Percentiles rank a stretch among this genome's conserved stretches.
Evolutionary conservation across 148 eudicot genomes (phyloP).

Genomic region (Diospyros kaki): DNA sequence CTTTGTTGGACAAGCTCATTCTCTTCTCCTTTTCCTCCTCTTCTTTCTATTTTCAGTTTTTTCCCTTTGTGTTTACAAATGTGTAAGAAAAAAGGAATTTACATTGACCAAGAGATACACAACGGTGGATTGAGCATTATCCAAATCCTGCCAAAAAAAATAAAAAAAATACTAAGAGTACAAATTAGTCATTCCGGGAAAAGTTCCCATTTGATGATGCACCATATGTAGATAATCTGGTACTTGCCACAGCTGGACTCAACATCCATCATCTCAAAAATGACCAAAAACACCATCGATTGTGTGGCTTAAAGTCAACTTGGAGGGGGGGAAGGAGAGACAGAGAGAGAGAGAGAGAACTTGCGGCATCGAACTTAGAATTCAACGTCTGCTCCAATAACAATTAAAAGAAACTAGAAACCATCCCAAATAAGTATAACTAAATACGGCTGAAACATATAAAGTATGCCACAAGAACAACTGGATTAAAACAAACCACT

Average conservation of each 20-base stretch:
- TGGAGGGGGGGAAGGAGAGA: background rate
- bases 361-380: background rate
- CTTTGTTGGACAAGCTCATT: slow-evolving; percentile 74
- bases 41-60: background rate
- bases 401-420: background rate
- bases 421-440: background rate
- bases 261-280: slow-evolving; percentile 5
- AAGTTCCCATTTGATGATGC: background rate
- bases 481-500: background rate
- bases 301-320: background rate
- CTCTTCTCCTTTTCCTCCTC: slow-evolving; percentile 12
- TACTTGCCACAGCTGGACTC: background rate
- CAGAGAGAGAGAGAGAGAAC: background rate
- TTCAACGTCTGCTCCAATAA: background rate
- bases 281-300: background rate
- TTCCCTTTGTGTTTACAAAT: slow-evolving; percentile 1
- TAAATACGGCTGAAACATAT: no score
- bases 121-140: slow-evolving; percentile 9
- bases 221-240: background rate
- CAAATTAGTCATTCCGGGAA: slow-evolving; percentile 5
- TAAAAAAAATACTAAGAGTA: background rate
- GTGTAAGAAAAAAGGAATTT: slow-evolving; percentile 5
- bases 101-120: slow-evolving; percentile 17
- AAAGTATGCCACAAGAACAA: slow-evolving; percentile 1
- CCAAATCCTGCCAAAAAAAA: slow-evolving; percentile 41